These are phyloP conservation scores for Ophiognomonia clavigignenti-juglandacearum DNA, from an alignment of 2,329 filamentous ascomycete species.

Conservation along the genomic window DNA sequence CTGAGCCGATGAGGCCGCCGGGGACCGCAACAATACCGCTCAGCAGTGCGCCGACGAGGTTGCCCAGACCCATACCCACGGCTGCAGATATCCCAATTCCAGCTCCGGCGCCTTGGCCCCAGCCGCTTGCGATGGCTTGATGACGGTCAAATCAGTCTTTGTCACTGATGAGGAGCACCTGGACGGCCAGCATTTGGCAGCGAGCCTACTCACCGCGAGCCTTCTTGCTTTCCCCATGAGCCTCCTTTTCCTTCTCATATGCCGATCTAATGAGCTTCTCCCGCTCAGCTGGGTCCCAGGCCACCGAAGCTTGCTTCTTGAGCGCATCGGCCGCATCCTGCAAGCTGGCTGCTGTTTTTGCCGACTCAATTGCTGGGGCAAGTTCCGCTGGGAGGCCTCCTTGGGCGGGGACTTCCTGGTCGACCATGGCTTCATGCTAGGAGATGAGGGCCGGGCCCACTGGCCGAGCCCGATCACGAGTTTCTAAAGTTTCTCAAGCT, in stretches of 20 bases:
- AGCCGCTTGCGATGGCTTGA: conserved; percentile 13
- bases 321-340: conserved; percentile 15
- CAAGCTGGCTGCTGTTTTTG: conserved; percentile 10
- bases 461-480: too few relatives aligned
- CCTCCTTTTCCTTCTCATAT: conserved; percentile 15
- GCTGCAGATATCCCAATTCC: conserved; percentile 12
- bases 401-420: background rate
- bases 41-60: conserved; percentile 11
- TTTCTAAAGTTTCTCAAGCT: too few relatives aligned
- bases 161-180: background rate
- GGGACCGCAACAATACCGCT: conserved; percentile 14
- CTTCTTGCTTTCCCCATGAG: conserved; percentile 15
- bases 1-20: conserved; percentile 13
- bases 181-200: too few relatives aligned
- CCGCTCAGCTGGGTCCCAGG: conserved; percentile 10
- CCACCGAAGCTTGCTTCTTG: conserved; percentile 12
- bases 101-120: conserved; percentile 11
- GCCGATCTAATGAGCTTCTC: conserved; percentile 12
- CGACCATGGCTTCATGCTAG: conserved; percentile 2
- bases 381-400: conserved; percentile 4
- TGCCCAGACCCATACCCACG: conserved; percentile 14
- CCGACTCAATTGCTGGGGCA: conserved; percentile 7
- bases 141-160: background rate
- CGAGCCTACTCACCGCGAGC: conserved; percentile 10
- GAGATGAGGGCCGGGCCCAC: too few relatives aligned